These are phyloP conservation scores for Osmanthus fragrans DNA, from an alignment of 257 asterid species.

Conservation along the genomic window DNA sequence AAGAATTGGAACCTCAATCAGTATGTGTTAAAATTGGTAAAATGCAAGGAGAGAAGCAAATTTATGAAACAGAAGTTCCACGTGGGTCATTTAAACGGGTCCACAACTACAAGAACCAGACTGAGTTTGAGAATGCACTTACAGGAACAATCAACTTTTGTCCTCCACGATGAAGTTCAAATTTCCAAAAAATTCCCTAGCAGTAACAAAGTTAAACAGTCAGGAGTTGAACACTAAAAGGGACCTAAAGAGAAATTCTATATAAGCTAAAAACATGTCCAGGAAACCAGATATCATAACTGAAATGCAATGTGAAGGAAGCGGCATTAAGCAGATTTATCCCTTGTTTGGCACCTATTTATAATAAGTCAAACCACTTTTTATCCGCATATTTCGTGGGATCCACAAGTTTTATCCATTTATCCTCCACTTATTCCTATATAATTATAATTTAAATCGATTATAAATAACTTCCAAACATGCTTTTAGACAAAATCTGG, in stretches of 20 bases:
- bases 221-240: slow-evolving; percentile 9
- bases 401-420: too few relatives aligned
- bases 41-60: slow-evolving; percentile 13
- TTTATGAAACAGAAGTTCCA: slow-evolving; percentile 7
- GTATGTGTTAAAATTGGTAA: not conserved
- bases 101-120: not conserved
- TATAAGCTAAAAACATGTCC: slow-evolving; percentile 5
- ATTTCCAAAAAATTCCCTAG: slow-evolving; percentile 87
- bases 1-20: slow-evolving; percentile 18
- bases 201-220: slow-evolving; percentile 12
- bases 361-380: too few relatives aligned
- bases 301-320: slow-evolving; percentile 3
- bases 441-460: too few relatives aligned
- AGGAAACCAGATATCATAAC: slow-evolving; percentile 1
- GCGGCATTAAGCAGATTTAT: not conserved
- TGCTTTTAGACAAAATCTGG: not conserved
- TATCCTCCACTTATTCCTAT: too few relatives aligned
- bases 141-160: slow-evolving; percentile 94
- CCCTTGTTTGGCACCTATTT: too few relatives aligned
- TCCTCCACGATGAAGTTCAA: slow-evolving; percentile 89
- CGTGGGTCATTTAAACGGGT: not conserved
- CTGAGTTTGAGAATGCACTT: slow-evolving; percentile 45
- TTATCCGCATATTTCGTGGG: too few relatives aligned
- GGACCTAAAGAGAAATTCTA: not conserved
- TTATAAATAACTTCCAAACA: not conserved